Evolutionary conservation across 371 early-diverging fungal species (phyloP).

Genomic region (Apophysomyces trapeziformis): DNA sequence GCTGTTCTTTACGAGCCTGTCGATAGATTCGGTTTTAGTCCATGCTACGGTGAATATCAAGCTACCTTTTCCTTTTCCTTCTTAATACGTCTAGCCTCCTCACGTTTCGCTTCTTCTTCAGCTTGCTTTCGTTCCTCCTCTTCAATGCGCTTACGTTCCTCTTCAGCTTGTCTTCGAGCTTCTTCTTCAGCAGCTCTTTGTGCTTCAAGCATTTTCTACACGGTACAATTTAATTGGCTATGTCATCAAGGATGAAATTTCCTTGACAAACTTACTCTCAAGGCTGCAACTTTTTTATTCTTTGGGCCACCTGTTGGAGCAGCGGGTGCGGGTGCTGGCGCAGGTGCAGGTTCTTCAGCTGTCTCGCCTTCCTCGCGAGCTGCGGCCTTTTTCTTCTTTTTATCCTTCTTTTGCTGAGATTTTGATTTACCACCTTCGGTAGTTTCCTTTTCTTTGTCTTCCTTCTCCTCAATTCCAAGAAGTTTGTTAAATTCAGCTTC

Average conservation of each 20-base stretch:
- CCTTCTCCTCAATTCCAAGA: constrained; percentile 33
- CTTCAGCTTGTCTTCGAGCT: constrained; percentile 39
- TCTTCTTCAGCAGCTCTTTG: constrained; percentile 60
- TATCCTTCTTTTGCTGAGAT: constrained; percentile 41
- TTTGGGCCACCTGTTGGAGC: constrained; percentile 33
- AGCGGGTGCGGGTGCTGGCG: constrained; percentile 29
- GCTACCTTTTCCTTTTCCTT: constrained; percentile 46
- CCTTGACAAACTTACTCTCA: constrained; percentile 42
- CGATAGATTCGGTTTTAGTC: background rate
- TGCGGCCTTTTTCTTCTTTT: constrained; percentile 42
- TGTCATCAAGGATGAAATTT: background rate
- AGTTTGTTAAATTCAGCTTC: constrained; percentile 42
- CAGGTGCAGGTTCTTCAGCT: constrained; percentile 31
- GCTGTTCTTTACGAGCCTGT: constrained; percentile 84
- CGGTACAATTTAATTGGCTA: background rate
- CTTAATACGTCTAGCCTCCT: constrained; percentile 51
- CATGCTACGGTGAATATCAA: background rate
- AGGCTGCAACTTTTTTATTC: constrained; percentile 53
- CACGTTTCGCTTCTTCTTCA: constrained; percentile 50
- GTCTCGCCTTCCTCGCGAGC: constrained; percentile 28
- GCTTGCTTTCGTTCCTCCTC: constrained; percentile 48
- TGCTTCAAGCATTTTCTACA: constrained; percentile 55
- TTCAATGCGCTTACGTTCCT: constrained; percentile 45
- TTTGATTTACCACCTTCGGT: constrained; percentile 32
- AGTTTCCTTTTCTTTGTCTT: constrained; percentile 11